Evolutionary conservation across 2,329 filamentous ascomycete species (phyloP).

Genomic region (Bisporella sp.): DNA sequence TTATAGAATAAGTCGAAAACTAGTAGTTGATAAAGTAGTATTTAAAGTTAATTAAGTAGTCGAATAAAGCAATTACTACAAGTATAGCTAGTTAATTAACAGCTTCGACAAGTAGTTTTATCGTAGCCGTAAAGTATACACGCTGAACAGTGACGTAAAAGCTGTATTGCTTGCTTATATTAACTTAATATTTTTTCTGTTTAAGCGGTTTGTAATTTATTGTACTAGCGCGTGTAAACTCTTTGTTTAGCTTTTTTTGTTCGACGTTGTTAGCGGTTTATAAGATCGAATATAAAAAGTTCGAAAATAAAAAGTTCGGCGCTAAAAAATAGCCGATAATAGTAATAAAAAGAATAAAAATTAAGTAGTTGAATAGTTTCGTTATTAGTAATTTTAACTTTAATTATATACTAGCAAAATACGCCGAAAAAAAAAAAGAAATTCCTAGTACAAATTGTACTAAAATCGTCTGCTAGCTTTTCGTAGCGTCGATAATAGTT

Average conservation of each 20-base stretch:
- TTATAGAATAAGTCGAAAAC: too few relatives aligned
- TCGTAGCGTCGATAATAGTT: neutral
- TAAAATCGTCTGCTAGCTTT: neutral
- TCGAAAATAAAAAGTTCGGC: neutral
- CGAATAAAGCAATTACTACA: neutral
- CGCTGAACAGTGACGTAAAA: neutral
- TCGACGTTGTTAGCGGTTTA: neutral
- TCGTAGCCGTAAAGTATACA: neutral
- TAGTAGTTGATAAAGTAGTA: too few relatives aligned
- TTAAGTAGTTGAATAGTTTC: neutral
- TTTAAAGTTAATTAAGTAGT: neutral
- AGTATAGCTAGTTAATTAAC: neutral
- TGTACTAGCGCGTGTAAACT: neutral
- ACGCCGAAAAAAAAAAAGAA: neutral
- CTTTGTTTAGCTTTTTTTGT: neutral
- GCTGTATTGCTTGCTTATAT: neutral
- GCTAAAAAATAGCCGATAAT: neutral
- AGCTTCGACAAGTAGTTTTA: neutral
- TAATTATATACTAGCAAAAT: neutral
- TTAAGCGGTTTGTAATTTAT: neutral
- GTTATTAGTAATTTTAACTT: neutral
- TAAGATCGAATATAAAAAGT: neutral
- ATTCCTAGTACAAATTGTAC: neutral
- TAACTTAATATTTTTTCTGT: neutral
- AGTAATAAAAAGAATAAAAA: neutral